Conservation (phyloP, 2,329 filamentous ascomycete genomes). For the Xylariaceae sp. region DNA sequence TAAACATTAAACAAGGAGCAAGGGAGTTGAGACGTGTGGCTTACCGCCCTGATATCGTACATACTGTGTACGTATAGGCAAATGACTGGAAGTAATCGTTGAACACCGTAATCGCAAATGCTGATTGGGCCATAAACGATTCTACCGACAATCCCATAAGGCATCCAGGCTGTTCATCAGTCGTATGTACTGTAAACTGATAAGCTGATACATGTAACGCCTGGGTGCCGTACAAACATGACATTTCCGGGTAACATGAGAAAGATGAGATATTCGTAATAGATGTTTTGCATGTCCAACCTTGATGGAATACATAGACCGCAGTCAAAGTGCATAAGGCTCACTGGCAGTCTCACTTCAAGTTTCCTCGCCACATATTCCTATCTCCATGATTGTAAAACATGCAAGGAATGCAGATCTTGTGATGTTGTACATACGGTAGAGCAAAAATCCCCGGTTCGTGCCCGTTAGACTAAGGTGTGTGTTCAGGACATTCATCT, state of each 20-base stretch:
- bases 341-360: background rate
- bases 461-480: background rate
- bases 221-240: background rate
- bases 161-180: background rate
- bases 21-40: slow-evolving; percentile 8
- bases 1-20: slow-evolving; percentile 10
- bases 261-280: background rate
- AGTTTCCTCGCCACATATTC: background rate
- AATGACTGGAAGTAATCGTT: slow-evolving; percentile 1
- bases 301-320: background rate
- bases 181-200: background rate
- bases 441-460: background rate
- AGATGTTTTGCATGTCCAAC: background rate
- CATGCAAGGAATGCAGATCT: slow-evolving; percentile 1
- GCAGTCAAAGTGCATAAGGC: background rate
- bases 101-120: background rate
- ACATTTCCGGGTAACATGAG: slow-evolving; percentile 1
- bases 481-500: background rate
- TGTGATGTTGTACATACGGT: background rate
- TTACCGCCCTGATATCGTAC: slow-evolving; percentile 5
- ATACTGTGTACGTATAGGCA: too few relatives aligned
- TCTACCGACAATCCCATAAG: background rate
- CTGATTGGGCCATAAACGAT: slow-evolving; percentile 24
- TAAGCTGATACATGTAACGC: slow-evolving; percentile 1
- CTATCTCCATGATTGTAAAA: slow-evolving; percentile 16